A percentile compares a stretch with the other conserved stretches of the same genome.
Conservation (phyloP, 805 yeast species). For the Yarrowia phangngaensis region DNA sequence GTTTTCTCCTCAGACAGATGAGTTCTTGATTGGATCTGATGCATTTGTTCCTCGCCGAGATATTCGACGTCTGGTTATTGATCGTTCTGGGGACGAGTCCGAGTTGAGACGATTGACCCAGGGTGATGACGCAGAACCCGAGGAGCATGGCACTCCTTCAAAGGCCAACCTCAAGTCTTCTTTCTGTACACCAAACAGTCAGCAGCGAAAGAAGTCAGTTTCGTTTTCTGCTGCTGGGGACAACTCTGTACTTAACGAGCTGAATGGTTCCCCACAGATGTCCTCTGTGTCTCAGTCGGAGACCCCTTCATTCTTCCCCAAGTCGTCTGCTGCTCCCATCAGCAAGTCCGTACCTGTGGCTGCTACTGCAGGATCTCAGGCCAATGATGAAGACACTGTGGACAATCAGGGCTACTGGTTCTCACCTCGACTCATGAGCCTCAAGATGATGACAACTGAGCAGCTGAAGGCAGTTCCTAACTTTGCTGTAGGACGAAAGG, state of each 20-base stretch:
- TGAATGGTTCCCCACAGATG: constrained; percentile 16
- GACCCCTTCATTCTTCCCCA: constrained; percentile 22
- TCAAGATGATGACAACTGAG: constrained; percentile 55
- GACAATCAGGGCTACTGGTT: constrained; percentile 83
- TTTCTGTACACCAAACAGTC: constrained; percentile 18
- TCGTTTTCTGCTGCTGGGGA: constrained; percentile 21
- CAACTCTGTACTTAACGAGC: constrained; percentile 20
- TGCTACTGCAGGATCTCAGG: background rate
- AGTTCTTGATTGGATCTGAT: constrained; percentile 65
- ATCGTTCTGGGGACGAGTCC: constrained; percentile 40
- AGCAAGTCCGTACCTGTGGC: constrained; percentile 16
- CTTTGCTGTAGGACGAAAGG: constrained; percentile 73
- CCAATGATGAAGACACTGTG: constrained; percentile 44
- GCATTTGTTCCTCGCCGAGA: constrained; percentile 62
- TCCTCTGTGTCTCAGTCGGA: constrained; percentile 6
- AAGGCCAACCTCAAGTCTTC: constrained; percentile 22
- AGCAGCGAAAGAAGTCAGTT: constrained; percentile 23
- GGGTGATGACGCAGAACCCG: constrained; percentile 27
- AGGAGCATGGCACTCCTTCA: constrained; percentile 27
- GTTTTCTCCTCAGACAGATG: constrained; percentile 53
- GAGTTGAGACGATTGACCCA: constrained; percentile 19
- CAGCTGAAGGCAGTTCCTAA: constrained; percentile 61
- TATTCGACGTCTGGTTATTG: constrained; percentile 53
- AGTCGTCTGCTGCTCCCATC: constrained; percentile 12
- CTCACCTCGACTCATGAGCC: constrained; percentile 66